Percentiles rank a stretch among this genome's conserved stretches.
Evolutionary conservation across 805 yeast species (phyloP).

Genomic region (Ogataea corticis): DNA sequence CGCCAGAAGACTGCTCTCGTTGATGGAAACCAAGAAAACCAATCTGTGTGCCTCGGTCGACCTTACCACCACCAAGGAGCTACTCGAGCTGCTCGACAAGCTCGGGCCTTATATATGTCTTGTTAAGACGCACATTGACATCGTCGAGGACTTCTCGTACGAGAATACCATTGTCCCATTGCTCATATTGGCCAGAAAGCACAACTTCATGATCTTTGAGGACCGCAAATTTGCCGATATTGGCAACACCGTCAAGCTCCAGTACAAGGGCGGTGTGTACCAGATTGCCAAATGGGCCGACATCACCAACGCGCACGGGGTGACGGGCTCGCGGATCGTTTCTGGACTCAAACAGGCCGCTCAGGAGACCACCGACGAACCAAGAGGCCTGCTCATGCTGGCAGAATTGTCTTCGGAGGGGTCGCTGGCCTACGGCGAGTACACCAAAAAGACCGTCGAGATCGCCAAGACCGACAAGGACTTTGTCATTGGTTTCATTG

Average conservation of each 20-base stretch:
- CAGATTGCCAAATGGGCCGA: slow-evolving; percentile 94
- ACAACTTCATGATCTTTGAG: slow-evolving; percentile 89
- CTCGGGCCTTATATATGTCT: slow-evolving; percentile 91
- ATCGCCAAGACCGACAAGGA: slow-evolving; percentile 81
- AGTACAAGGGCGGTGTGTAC: slow-evolving; percentile 87
- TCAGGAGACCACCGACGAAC: slow-evolving; percentile 66
- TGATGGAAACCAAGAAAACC: slow-evolving; percentile 79
- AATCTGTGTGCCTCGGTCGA: slow-evolving; percentile 95
- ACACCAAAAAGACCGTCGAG: slow-evolving; percentile 83
- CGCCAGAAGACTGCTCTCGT: slow-evolving; percentile 67
- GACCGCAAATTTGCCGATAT: slow-evolving; percentile 98
- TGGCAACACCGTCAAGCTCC: slow-evolving; percentile 95
- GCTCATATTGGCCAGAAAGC: slow-evolving; percentile 69
- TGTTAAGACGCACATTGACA: slow-evolving; percentile 93
- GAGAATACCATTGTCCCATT: slow-evolving; percentile 80
- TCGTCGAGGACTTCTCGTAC: slow-evolving; percentile 82
- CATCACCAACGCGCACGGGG: slow-evolving; percentile 96
- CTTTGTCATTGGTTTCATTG: slow-evolving; percentile 95
- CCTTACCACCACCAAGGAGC: slow-evolving; percentile 76
- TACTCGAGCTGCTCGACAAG: slow-evolving; percentile 67
- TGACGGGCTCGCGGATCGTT: slow-evolving; percentile 93
- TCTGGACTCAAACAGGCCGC: slow-evolving; percentile 83
- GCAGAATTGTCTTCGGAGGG: slow-evolving; percentile 96
- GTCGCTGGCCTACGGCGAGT: slow-evolving; percentile 88
- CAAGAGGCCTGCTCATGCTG: slow-evolving; percentile 89